Base-by-base conservation (phyloP, 2,329 filamentous ascomycete genomes). In the Coniochaeta hoffmannii region DNA sequence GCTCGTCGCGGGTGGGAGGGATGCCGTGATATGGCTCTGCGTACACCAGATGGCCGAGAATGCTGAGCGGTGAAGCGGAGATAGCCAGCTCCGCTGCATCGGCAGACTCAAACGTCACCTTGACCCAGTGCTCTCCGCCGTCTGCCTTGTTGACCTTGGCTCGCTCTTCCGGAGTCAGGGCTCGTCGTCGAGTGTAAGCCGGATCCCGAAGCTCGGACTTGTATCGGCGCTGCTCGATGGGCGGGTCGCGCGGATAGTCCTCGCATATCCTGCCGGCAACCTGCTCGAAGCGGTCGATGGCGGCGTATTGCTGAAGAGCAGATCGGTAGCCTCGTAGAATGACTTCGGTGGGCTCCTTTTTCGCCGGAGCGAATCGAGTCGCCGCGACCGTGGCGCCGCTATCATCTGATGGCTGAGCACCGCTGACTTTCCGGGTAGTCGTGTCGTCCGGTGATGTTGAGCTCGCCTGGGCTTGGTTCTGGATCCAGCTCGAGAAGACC, bases 41-140 rank as follows among this genome's bases (percentile, higher is more conserved):
- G 63, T 82, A 84, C 26, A 92, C 83, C 12, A 87, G 69, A 65
- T 88, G 78, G 11, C 88, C 88, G 55, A 89, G 76, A 58, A 92
- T 82, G 57, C 79, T 79, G 70, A 90, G 86, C 0, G 88, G 88
- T 53, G 87, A 90, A 54, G 82, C 80, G 65, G 81, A 87, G 41
- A 86, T 73, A 22, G 88, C 88, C 11, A 82, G 76, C 57, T 89
- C 86, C 19, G 87, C 88, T 1, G 87, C 85, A 61, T 87, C 81
- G 51, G 80, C 77, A 41, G 85, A 89, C 70, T 90, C 88, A 64
- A 90, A 92, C 1, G 88, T 92, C 55, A 92, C 77, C 69, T 91
- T 91, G 64, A 97, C 90, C 93, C 93, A 97, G 75, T 96, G 89
- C 62, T 88, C 82, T 44, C 93, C 93, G 52, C 90, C 89, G 49